Conservation (phyloP, 495 filamentous ascomycete genomes). For the Aspergillus saccharolyticus region DNA sequence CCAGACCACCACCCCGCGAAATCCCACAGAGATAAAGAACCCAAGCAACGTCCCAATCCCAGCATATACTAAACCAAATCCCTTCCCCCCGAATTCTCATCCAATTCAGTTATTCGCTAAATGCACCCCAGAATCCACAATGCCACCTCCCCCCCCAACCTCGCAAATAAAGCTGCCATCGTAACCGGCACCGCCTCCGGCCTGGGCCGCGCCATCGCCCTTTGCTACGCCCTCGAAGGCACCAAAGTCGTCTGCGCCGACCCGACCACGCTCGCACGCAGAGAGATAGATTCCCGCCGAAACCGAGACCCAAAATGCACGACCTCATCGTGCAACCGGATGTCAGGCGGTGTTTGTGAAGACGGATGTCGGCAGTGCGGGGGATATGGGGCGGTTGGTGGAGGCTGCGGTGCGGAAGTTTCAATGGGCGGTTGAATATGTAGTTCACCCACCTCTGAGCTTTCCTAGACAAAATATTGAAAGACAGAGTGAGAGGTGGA, state of each 20-base stretch:
- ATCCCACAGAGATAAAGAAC: too few relatives aligned
- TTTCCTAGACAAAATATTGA: too few relatives aligned
- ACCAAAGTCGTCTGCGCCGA: conserved; percentile 47
- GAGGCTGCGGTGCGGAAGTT: conserved; percentile 30
- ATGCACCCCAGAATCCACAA: too few relatives aligned
- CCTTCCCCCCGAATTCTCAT: too few relatives aligned
- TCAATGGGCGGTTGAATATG: conserved; percentile 50
- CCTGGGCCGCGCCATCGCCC: conserved; percentile 42
- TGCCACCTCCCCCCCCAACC: conserved; percentile 11
- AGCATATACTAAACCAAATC: too few relatives aligned
- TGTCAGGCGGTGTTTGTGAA: conserved; percentile 42
- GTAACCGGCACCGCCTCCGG: conserved; percentile 48
- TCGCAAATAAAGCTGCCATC: conserved; percentile 38
- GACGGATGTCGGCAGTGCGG: conserved; percentile 39
- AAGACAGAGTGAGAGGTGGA: too few relatives aligned
- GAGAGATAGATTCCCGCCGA: conserved; percentile 25
- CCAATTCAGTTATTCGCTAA: too few relatives aligned
- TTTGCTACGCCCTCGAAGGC: conserved; percentile 41
- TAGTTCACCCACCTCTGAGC: conserved; percentile 17
- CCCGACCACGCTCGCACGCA: conserved; percentile 29
- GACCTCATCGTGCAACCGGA: conserved; percentile 33
- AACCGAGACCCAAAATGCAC: conserved; percentile 33
- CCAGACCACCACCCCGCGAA: too few relatives aligned
- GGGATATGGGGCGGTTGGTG: conserved; percentile 36
- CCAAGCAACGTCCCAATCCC: too few relatives aligned